Conservation (phyloP, 1,139 yeast genomes). For the Yamadazyma friedrichii region DNA sequence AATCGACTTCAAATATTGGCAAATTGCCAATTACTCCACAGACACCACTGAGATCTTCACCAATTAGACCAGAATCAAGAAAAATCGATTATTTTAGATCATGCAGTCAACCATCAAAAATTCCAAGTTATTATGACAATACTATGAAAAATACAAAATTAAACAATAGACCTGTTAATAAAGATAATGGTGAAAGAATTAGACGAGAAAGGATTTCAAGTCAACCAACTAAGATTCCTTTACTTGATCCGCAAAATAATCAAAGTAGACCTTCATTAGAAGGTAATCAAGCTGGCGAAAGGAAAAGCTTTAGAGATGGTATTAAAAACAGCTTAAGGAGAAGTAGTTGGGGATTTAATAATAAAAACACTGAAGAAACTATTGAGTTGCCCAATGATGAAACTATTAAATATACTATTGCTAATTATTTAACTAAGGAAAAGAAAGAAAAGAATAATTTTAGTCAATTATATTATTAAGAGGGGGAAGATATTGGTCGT, state of each 20-base stretch:
- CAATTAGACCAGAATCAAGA: neutral
- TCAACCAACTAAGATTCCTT: neutral
- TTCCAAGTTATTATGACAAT: neutral
- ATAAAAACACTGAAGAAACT: neutral
- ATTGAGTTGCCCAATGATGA: conserved; percentile 6
- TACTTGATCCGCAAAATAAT: neutral
- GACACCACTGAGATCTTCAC: neutral
- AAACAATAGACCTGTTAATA: neutral
- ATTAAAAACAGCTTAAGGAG: neutral
- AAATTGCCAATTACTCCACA: neutral
- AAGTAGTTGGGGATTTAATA: conserved; percentile 1
- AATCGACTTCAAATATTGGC: neutral
- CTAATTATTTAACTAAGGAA: conserved; percentile 11
- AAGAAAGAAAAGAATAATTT: neutral
- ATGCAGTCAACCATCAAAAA: conserved; percentile 1
- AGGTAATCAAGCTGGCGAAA: too few species aligned
- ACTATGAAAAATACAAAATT: neutral
- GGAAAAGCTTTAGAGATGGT: neutral
- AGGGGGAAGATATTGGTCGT: neutral
- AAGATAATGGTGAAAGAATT: neutral
- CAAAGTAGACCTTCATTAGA: neutral
- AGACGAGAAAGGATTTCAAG: neutral
- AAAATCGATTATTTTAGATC: conserved; percentile 1
- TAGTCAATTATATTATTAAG: neutral
- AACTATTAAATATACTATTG: conserved; percentile 10